Evolutionary conservation across 345 rosid species (phyloP), one percentile per base, ranked within the genome.

Genomic region (Eucalyptus tenuipes): DNA sequence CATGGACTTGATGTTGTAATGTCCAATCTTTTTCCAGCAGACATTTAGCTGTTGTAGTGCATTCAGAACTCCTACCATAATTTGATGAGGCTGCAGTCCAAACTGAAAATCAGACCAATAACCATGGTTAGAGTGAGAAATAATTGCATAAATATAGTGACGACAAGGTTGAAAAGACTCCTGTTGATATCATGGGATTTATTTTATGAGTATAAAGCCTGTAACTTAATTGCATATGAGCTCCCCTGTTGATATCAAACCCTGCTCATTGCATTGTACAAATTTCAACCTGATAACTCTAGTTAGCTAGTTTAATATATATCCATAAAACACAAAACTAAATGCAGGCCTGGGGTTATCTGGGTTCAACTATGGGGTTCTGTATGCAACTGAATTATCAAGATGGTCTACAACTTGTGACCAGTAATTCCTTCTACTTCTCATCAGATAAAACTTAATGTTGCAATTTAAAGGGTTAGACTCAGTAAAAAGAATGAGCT

Each of bases 1-100:
- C 92, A 96, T 93, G 94, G 99, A 98, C 92, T 96, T 97, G 97
- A 98, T 93, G 94, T 97, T 96, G 93, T 98, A 97, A 85, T 96
- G 98, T 84, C 99, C 98, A 45, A 97, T 97, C 94, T 95, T 98
- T 93, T 98, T 97, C 99, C 99, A 98, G 88, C 95, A 91, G 44
- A 96, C 99, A 88, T 94, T 95, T 92, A 98, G 92, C 88, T 95
- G 97, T 92, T 92, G 96, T 91, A 98, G 90, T 42, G 99, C 98
- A 92, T 93, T 94, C 88, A 96, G 96, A 88, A 98, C 96, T 88
- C 94, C 98, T 20, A 93, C 94, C 99, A 96, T 97, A 90, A 98
- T 97, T 89, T 96, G 99, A 87, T 95, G 96, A 10, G 99, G 99
- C 89, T 93, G 97, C 66, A 98, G 96, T 79, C 94, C 94, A 87